Evolutionary conservation across 495 filamentous ascomycete species (phyloP).

Genomic region (Staphylotrichum longicolle): DNA sequence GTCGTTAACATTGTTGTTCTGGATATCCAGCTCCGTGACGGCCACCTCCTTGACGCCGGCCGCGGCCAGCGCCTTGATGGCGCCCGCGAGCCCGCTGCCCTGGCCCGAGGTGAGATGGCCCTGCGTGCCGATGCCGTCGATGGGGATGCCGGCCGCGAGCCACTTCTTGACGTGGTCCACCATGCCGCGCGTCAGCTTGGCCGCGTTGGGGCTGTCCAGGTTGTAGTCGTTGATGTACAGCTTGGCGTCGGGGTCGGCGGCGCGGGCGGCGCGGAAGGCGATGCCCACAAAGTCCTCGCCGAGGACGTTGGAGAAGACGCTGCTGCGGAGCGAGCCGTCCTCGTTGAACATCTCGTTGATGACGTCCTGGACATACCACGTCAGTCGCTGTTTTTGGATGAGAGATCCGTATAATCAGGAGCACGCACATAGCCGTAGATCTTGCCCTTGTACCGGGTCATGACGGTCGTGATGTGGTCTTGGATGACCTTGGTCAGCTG

Average conservation of each 20-base stretch:
- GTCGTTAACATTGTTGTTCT: slow-evolving; percentile 54
- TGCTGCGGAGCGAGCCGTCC: slow-evolving; percentile 53
- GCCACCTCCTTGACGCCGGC: slow-evolving; percentile 55
- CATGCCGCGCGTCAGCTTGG: slow-evolving; percentile 61
- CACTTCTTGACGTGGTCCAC: slow-evolving; percentile 64
- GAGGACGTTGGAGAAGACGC: slow-evolving; percentile 59
- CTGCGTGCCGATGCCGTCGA: slow-evolving; percentile 72
- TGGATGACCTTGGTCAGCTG: slow-evolving; percentile 54
- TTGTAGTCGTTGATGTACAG: slow-evolving; percentile 73
- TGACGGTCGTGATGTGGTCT: slow-evolving; percentile 58
- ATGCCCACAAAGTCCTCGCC: slow-evolving; percentile 58
- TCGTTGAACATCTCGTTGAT: slow-evolving; percentile 69
- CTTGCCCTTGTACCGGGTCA: slow-evolving; percentile 60
- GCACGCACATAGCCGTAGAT: slow-evolving; percentile 55
- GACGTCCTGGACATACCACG: slow-evolving; percentile 47
- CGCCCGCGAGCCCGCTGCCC: slow-evolving; percentile 43
- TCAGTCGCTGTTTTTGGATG: too few species aligned
- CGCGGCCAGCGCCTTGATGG: slow-evolving; percentile 57
- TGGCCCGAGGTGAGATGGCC: slow-evolving; percentile 56
- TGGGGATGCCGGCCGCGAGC: slow-evolving; percentile 62
- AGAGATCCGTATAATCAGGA: too few species aligned
- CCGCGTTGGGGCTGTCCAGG: slow-evolving; percentile 45
- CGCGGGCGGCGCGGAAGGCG: slow-evolving; percentile 60
- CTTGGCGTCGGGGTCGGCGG: slow-evolving; percentile 56
- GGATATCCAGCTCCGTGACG: slow-evolving; percentile 67